phyloP scores from a whole-genome alignment of 2,329 filamentous ascomycete species.

The Arthrobotrys sinensis region DNA sequence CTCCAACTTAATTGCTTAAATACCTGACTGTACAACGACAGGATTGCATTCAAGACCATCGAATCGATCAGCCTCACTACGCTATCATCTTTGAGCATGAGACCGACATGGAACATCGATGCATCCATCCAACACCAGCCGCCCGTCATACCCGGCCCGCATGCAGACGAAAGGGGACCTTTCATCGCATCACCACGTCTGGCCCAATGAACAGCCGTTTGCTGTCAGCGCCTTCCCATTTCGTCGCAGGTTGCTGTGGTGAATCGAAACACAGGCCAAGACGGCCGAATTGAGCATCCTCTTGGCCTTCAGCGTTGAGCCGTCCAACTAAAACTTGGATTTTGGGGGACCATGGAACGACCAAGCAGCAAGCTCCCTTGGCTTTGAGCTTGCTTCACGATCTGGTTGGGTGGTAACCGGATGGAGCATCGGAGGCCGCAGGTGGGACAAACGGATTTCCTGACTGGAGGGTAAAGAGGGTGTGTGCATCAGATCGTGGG shows the following conservation, averaged over 20 bases:
- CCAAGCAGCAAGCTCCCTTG: conserved; percentile 31
- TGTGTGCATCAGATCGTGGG: conserved; percentile 25
- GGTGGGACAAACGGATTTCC: conserved; percentile 46
- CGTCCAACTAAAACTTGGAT: conserved; percentile 16
- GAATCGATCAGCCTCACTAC: background rate
- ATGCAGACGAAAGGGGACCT: conserved; percentile 14
- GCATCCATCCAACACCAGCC: background rate
- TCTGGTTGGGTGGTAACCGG: conserved; percentile 31
- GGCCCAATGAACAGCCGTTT: conserved; percentile 37
- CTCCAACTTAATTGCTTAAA: background rate
- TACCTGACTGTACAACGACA: background rate
- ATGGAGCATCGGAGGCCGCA: conserved; percentile 48
- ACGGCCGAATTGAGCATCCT: conserved; percentile 15
- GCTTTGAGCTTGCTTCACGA: conserved; percentile 31
- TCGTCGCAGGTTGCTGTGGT: conserved; percentile 57
- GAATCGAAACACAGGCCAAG: conserved; percentile 33
- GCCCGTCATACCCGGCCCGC: conserved; percentile 8
- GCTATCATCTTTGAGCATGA: background rate
- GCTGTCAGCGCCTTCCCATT: conserved; percentile 50
- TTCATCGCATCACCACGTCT: background rate
- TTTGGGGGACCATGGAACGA: conserved; percentile 26
- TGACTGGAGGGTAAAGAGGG: conserved; percentile 13
- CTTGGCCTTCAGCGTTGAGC: conserved; percentile 31
- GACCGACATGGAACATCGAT: background rate
- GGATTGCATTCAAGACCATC: background rate